Evolutionary conservation across 1,139 yeast genomes (phyloP).

Genomic region (Pneumocystis wakefieldiae): DNA sequence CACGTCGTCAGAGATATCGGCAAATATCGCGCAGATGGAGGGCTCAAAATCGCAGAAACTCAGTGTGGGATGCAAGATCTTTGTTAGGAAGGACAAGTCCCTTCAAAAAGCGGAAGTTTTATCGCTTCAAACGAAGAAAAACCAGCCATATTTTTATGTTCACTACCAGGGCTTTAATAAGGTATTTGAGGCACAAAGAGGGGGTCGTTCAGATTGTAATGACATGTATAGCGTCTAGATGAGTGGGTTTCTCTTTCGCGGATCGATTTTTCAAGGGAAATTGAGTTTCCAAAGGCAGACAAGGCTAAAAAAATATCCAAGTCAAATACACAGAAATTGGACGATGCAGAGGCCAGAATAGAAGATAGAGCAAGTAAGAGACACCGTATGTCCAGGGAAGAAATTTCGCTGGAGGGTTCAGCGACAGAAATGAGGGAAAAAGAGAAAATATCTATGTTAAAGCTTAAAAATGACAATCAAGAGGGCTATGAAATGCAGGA

Average conservation of each 20-base stretch:
- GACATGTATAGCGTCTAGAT: conserved; percentile 44
- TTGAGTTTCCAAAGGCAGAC: conserved; percentile 51
- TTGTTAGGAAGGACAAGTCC: conserved; percentile 67
- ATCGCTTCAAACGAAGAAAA: conserved; percentile 60
- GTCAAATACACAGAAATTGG: conserved; percentile 18
- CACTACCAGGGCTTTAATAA: conserved; percentile 91
- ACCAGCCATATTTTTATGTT: conserved; percentile 69
- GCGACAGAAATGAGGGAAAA: not conserved
- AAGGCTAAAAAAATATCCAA: conserved; percentile 22
- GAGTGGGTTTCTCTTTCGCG: conserved; percentile 75
- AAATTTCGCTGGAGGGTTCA: not conserved
- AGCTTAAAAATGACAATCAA: not conserved
- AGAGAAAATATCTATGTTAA: not conserved
- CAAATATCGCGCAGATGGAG: conserved; percentile 2
- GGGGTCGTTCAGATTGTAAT: not conserved
- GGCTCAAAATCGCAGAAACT: conserved; percentile 13
- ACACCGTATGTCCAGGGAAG: conserved; percentile 10
- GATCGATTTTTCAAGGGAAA: conserved; percentile 52
- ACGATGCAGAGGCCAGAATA: conserved; percentile 35
- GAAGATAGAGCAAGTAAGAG: conserved; percentile 24
- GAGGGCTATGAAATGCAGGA: not conserved
- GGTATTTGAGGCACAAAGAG: conserved; percentile 18
- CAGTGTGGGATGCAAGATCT: conserved; percentile 57
- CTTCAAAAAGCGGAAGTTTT: conserved; percentile 71
- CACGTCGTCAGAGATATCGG: not conserved